These are phyloP conservation scores for Heliosperma pusillum DNA, from an alignment of 148 eudicot species.

Conservation along the genomic window DNA sequence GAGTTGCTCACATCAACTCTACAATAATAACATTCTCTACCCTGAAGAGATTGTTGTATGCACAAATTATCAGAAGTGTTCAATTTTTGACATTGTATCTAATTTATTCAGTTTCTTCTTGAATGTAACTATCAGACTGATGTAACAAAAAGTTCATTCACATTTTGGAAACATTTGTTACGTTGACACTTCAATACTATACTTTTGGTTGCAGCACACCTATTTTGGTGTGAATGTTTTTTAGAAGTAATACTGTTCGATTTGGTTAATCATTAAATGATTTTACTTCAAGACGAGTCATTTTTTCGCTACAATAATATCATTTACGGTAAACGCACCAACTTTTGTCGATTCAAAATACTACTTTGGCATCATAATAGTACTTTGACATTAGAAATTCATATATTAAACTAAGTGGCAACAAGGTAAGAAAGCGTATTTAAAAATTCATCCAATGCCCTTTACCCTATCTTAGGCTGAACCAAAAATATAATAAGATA, in stretches of 20 bases:
- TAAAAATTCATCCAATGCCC: background rate
- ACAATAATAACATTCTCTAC: conserved; percentile 6
- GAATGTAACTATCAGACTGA: no score
- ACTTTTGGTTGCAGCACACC: no score
- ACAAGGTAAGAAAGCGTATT: no score
- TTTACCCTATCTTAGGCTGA: background rate
- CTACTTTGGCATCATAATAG: background rate
- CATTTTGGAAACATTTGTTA: background rate
- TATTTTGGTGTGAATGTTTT: background rate
- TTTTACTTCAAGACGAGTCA: background rate
- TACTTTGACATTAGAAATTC: background rate
- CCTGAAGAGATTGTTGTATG: background rate
- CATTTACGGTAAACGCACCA: no score
- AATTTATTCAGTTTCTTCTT: background rate
- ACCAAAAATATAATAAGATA: background rate
- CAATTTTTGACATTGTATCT: background rate
- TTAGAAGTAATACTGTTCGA: background rate
- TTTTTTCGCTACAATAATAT: no score
- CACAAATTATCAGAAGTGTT: background rate
- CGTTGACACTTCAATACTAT: background rate
- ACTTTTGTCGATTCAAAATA: no score
- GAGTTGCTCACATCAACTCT: conserved; percentile 47
- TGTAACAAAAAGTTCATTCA: no score
- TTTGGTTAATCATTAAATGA: background rate
- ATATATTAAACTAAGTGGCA: background rate